These are phyloP conservation scores for Allium cepa DNA, from an alignment of 106 monocot genomes.

Conservation along the genomic window DNA sequence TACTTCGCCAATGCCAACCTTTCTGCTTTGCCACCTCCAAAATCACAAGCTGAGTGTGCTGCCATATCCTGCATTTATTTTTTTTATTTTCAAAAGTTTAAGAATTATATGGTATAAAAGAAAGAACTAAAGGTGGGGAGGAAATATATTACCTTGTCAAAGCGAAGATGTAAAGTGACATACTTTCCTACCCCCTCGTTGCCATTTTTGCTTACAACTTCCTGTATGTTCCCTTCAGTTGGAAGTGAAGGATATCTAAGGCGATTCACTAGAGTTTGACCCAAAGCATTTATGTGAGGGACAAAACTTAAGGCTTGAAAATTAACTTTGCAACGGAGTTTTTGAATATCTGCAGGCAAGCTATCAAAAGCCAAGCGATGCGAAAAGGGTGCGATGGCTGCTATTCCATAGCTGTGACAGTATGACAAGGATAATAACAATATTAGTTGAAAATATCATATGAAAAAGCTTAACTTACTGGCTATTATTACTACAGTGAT, in stretches of 20 bases:
- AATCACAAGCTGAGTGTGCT: constrained; percentile 95
- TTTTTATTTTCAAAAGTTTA: constrained; percentile 5
- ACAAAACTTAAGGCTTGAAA: constrained; percentile 83
- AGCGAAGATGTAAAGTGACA: constrained; percentile 71
- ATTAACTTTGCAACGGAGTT: constrained; percentile 85
- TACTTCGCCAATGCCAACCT: constrained; percentile 82
- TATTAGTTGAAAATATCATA: too few relatives aligned
- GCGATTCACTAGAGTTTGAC: constrained; percentile 65
- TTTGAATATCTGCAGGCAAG: constrained; percentile 74
- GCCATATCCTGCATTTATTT: constrained; percentile 75
- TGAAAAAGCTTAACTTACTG: too few relatives aligned
- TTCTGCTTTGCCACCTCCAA: constrained; percentile 94
- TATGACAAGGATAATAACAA: too few relatives aligned
- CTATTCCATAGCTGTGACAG: constrained; percentile 75
- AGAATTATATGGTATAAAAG: neutral
- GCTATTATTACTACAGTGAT: too few relatives aligned
- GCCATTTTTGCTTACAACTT: constrained; percentile 20
- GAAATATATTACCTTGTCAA: constrained; percentile 68
- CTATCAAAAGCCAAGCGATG: constrained; percentile 89
- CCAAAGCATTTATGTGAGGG: constrained; percentile 66
- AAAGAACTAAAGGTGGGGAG: neutral
- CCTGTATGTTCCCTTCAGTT: constrained; percentile 22
- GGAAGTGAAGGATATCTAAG: constrained; percentile 37
- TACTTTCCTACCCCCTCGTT: constrained; percentile 42
- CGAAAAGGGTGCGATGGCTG: constrained; percentile 88